A percentile compares a stretch with the other conserved stretches of the same genome.
These are phyloP conservation scores for Colletotrichum sp. DNA, from an alignment of 2,329 filamentous ascomycete species.

Conservation along the genomic window DNA sequence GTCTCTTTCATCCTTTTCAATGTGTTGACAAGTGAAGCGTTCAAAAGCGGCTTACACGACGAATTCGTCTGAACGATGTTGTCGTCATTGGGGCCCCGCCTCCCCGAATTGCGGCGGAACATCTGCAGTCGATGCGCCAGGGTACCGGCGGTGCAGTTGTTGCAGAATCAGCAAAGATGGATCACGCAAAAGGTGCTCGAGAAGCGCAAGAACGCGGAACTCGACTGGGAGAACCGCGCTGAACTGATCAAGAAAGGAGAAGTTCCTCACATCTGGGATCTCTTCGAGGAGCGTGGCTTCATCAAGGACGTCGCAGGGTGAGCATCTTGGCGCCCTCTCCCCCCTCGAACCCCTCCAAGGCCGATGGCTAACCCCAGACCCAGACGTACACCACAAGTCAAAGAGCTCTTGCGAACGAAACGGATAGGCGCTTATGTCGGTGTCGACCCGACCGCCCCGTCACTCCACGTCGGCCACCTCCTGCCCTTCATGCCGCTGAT, in stretches of 20 bases:
- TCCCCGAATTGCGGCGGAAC: slow-evolving; percentile 3
- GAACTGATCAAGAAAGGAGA: slow-evolving; percentile 54
- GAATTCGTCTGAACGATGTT: not conserved
- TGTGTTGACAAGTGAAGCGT: not conserved
- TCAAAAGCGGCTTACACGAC: not conserved
- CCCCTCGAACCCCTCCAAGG: not conserved
- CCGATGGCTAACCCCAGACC: not conserved
- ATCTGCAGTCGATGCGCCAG: slow-evolving; percentile 17
- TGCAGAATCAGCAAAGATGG: slow-evolving; percentile 33
- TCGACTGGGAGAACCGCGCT: slow-evolving; percentile 54
- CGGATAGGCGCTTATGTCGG: slow-evolving; percentile 80
- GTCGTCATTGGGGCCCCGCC: slow-evolving; percentile 12
- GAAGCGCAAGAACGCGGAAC: slow-evolving; percentile 46
- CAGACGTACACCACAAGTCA: slow-evolving; percentile 57
- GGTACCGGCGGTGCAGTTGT: slow-evolving; percentile 5
- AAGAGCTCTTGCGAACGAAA: slow-evolving; percentile 67
- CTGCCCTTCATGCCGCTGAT: slow-evolving; percentile 83
- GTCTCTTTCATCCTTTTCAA: not conserved
- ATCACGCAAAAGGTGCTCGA: slow-evolving; percentile 46
- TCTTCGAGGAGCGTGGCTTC: slow-evolving; percentile 74
- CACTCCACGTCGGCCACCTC: slow-evolving; percentile 81
- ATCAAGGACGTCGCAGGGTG: slow-evolving; percentile 79
- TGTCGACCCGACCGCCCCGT: slow-evolving; percentile 81
- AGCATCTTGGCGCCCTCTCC: slow-evolving; percentile 6
- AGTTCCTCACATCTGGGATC: slow-evolving; percentile 60